Conservation (phyloP, 371 early-diverging fungal species). For the Rhizopus delemar region DNA sequence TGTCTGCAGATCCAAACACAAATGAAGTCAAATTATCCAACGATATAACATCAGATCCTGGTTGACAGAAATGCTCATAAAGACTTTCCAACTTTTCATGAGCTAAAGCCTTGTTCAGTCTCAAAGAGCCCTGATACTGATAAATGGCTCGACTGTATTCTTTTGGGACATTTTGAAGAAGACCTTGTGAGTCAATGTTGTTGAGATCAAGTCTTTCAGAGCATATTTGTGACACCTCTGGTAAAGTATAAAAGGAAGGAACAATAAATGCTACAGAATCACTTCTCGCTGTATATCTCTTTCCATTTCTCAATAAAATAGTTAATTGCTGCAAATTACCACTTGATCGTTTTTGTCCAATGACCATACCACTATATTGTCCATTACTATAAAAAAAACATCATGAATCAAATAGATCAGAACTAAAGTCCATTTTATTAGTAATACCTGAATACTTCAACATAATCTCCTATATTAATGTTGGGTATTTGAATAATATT, state of each 20-base stretch:
- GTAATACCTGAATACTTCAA: slow-evolving; percentile 53
- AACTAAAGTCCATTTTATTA: not conserved
- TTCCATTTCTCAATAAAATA: slow-evolving; percentile 42
- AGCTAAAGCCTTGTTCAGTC: slow-evolving; percentile 23
- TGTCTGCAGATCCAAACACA: slow-evolving; percentile 36
- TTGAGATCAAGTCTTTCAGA: slow-evolving; percentile 11
- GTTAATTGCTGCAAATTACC: slow-evolving; percentile 51
- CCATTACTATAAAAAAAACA: slow-evolving; percentile 35
- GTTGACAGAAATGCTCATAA: slow-evolving; percentile 28
- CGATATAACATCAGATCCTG: slow-evolving; percentile 3
- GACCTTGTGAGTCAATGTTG: slow-evolving; percentile 22
- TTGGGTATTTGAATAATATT: not conserved
- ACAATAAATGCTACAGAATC: slow-evolving; percentile 55
- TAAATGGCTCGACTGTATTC: slow-evolving; percentile 29
- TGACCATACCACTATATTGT: slow-evolving; percentile 50
- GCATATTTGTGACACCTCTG: slow-evolving; percentile 8
- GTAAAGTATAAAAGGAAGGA: slow-evolving; percentile 37
- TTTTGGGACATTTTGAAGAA: slow-evolving; percentile 15
- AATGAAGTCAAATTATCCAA: slow-evolving; percentile 40
- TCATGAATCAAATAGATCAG: not conserved
- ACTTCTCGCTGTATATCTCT: slow-evolving; percentile 33
- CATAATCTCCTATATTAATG: slow-evolving; percentile 56
- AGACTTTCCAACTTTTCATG: slow-evolving; percentile 26
- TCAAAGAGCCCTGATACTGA: slow-evolving; percentile 33
- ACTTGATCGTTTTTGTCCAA: slow-evolving; percentile 34